Base-by-base conservation (phyloP, 768 basidiomycete species). In the Pluteus cervinus region DNA sequence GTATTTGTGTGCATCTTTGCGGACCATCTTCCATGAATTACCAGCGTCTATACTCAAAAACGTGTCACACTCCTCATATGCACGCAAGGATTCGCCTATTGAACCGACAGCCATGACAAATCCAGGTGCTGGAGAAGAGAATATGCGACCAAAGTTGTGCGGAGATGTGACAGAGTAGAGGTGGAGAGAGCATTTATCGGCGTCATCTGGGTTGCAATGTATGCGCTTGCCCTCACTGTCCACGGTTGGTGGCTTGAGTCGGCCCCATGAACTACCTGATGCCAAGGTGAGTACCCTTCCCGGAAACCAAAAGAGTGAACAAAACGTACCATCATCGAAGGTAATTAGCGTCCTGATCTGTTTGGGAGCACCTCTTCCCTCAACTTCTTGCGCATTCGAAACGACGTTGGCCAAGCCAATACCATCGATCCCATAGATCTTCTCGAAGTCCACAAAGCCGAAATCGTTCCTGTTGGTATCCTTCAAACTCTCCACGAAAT, bases 71-170 rank as follows among this genome's bases (percentile, higher is more conserved):
- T 96, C 82, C 29, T 85, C 79, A 49, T 97, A 97, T 1, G 76
- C 63, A 12, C 65, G 55, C 6, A 97, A 65, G 9, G 62, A 57
- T 15, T 70, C 61, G 2, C 94, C 92, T 24, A 96, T 73, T 0
- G 79, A 86, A 5, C 96, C 96, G 2, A 98, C 91, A n/a, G 87
- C 94, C 87, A 99, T 94, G 20, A 89, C 83, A 42, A 90, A 74
- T 0, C 96, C 94, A 0, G 94, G 94, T 0, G 93, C 94, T 4
- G 89, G 83, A 0, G 91, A 92, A 2, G 91, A 94, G 62, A 98
- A 98, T 21, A 97, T 73, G 12, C 88, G 82, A 0, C 96, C 94
- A 51, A 82, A 87, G 60, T 97, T 99, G 62, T 94, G 94, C 1
- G 89, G 83, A 6, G 75, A 68, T 0, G 93, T 93, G 16, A 98